phyloP scores from a whole-genome alignment of 176 grass and related monocot genomes.

The Oryza punctata region DNA sequence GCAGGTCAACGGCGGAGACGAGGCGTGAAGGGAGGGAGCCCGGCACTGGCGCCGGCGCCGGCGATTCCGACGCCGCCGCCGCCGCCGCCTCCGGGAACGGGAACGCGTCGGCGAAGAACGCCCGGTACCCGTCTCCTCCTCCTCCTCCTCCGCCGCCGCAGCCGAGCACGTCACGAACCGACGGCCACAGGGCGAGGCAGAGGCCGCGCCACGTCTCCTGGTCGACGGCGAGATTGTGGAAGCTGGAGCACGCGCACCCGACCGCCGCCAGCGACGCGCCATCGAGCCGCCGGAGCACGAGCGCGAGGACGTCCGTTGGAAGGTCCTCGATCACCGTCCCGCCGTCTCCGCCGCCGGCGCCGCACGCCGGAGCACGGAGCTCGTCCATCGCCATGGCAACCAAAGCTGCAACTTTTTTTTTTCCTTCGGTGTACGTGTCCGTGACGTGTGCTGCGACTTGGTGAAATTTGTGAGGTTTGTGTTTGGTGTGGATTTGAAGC shows the following conservation, averaged over 20 bases:
- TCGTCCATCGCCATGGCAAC: not conserved
- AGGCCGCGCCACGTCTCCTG: constrained; percentile 60
- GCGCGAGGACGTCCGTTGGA: constrained; percentile 60
- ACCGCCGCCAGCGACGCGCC: constrained; percentile 70
- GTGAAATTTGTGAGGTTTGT: not conserved
- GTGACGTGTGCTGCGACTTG: not conserved
- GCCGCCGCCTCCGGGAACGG: constrained; percentile 48
- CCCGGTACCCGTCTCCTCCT: constrained; percentile 9
- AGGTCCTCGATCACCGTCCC: constrained; percentile 61
- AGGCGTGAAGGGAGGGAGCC: constrained; percentile 31
- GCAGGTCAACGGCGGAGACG: constrained; percentile 79
- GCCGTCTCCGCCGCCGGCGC: not conserved
- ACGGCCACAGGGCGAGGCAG: constrained; percentile 74
- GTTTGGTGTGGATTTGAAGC: not conserved
- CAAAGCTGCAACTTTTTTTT: not conserved
- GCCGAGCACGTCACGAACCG: constrained; percentile 36
- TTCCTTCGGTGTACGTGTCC: not conserved
- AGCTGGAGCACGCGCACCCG: constrained; percentile 52
- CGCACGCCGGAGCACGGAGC: constrained; percentile 21
- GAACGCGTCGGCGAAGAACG: constrained; percentile 80
- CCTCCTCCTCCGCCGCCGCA: not conserved
- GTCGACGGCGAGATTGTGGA: constrained; percentile 58
- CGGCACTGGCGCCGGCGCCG: not conserved
- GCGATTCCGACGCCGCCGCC: not conserved
- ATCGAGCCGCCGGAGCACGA: constrained; percentile 62